Evolutionary conservation across 1,139 yeast genomes (phyloP).

Genomic region (Meyerozyma athensensis): DNA sequence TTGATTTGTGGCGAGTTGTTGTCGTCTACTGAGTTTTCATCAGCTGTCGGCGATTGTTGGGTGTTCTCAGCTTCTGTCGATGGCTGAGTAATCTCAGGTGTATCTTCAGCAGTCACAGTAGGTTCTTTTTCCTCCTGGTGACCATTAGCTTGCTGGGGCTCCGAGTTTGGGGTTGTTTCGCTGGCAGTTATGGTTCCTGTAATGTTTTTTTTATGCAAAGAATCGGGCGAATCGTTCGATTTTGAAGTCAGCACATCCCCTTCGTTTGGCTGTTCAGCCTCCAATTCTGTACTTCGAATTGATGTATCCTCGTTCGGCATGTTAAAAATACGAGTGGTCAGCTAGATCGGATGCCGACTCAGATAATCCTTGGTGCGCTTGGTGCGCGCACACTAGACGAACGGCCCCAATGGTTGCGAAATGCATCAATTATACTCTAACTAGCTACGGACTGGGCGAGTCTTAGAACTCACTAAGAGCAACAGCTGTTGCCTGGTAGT

Average conservation of each 20-base stretch:
- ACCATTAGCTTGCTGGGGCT: too few relatives aligned
- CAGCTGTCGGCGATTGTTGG: background rate
- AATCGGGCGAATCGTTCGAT: background rate
- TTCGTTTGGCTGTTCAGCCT: background rate
- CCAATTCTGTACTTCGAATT: background rate
- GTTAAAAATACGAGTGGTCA: too few relatives aligned
- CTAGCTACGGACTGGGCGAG: background rate
- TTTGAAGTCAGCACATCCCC: background rate
- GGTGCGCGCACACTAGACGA: constrained; percentile 3
- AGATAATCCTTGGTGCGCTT: constrained; percentile 2
- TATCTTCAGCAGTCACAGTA: too few relatives aligned
- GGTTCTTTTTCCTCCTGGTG: too few relatives aligned
- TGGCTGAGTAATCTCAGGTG: background rate
- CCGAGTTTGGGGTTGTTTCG: too few relatives aligned
- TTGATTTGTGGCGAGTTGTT: background rate
- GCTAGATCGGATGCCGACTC: constrained; percentile 1
- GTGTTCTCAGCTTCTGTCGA: background rate
- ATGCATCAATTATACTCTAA: background rate
- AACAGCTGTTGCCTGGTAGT: constrained; percentile 95
- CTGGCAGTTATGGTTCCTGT: too few relatives aligned
- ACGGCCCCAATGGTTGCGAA: too few relatives aligned
- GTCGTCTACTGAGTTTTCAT: background rate
- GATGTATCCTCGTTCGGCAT: constrained; percentile 1
- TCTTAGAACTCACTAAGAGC: constrained; percentile 69
- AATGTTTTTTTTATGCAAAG: too few relatives aligned